Base-by-base conservation (phyloP, 345 rosid species). In the Moricandia moricandioides region DNA sequence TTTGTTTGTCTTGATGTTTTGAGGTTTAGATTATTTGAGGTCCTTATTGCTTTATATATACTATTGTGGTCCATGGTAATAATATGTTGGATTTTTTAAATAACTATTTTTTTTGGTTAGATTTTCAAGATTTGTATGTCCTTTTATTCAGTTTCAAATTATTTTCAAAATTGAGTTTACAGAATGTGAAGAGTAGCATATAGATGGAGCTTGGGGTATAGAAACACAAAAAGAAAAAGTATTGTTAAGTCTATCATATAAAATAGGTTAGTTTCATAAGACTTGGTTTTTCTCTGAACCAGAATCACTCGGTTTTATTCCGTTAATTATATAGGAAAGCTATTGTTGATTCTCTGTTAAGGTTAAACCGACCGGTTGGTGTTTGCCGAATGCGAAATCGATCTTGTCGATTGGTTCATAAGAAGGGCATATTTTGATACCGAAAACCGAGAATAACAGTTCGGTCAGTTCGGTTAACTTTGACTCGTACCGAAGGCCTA, bases 1-100 rank as follows among this genome's bases (percentile, higher is more conserved):
- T 74, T 74, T 71, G 78, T 59, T 67, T 24, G 21, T 67, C 35
- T 45, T 74, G 17, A 31, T 35, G 26, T 17, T 17, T 33, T 61
- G 65, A 61, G 13, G 21, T 54, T 16, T 17, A 16, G 10, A 17
- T 8, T 54, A 8, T 54, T 9, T 21, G 29, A 21, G 59, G 31
- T 26, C n/a, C 29, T 52, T 52, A 52, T 52, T 17, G 58, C 16
- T 45, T 45, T 45, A 5, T 45, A 45, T 45, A n/a, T 45, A n/a
- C 17, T 45, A 13, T n/a, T 45, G 5, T 45, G 17, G 52, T n/a
- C 52, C 8, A 45, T 45, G 51, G 51, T 43, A 12, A 43, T 43
- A 43, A 43, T 37, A 43, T 43, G 51, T 43, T 43, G 14, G 51
- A 43, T n/a, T 45, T 43, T 45, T 40, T 40, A 11, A 8, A 14